Evolutionary conservation across 1,284 basidiomycete species (phyloP).

Genomic region (Puccinia polysora): DNA sequence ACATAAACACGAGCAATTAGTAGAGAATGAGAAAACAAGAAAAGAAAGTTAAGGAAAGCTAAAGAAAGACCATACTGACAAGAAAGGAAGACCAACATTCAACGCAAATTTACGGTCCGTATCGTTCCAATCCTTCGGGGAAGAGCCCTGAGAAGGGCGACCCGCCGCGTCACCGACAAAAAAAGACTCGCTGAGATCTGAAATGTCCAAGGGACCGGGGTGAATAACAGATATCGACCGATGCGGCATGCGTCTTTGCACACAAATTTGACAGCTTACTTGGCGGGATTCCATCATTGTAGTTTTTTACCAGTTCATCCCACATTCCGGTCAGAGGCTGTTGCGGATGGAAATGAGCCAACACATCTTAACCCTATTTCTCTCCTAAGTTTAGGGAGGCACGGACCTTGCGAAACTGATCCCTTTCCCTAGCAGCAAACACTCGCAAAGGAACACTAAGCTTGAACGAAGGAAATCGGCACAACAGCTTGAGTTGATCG

Average conservation of each 20-base stretch:
- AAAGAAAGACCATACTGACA: background rate
- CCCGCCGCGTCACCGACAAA: conserved; percentile 91
- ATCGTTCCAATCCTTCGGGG: conserved; percentile 63
- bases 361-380: too few species aligned
- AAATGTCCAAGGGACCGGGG: background rate
- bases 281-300: conserved; percentile 28
- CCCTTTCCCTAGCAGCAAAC: conserved; percentile 70
- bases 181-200: conserved; percentile 57
- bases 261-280: background rate
- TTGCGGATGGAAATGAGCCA: background rate
- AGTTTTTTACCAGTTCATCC: conserved; percentile 52
- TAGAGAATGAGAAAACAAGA: too few species aligned
- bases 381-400: too few species aligned
- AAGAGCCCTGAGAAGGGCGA: conserved; percentile 54
- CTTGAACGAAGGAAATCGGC: conserved; percentile 53
- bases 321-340: conserved; percentile 79
- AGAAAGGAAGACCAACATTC: conserved; percentile 13
- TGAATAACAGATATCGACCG: background rate
- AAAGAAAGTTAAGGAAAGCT: background rate
- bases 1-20: conserved; percentile 55
- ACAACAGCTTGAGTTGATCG: background rate
- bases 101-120: conserved; percentile 59
- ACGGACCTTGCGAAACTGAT: conserved; percentile 66
- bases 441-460: conserved; percentile 71
- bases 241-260: background rate